Base-by-base conservation (phyloP, 1,284 basidiomycete species). In the Cutaneotrichosporon sp. region DNA sequence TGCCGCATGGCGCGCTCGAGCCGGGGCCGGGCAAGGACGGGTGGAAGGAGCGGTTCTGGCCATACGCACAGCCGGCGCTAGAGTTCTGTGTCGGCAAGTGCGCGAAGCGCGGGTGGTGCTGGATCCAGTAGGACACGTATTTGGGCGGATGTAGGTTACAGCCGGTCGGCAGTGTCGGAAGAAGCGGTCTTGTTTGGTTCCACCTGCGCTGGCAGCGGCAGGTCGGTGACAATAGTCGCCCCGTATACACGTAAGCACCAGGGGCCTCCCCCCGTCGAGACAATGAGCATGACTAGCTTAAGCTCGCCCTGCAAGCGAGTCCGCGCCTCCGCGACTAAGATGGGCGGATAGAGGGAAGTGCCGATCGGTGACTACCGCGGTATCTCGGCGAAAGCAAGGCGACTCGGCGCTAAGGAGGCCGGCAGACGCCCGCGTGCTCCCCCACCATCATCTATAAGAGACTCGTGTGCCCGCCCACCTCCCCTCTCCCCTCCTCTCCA, bases 1-100 rank as follows among this genome's bases (percentile, higher is more conserved):
- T 58, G 56, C 47, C 56, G 18, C 56, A 58, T 31, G 47, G 47
- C 18, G 47, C 47, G 25, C 47, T 50, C 4, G 47, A 50, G 47
- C 47, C 47, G 8, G 47, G 47, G 25, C 47, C 47, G 25, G 47
- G 47, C 4, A 50, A 50, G 47, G 47, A 50, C 27, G 47, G 47
- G 47, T 50, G 47, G 47, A 50, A 29, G 47, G 47, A 50, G 27
- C 25, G 27, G 47, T 50, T 27, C 25, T 50, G 47, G 47, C 25
- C 24, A 8, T n/a, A 25, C 47, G 14, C 25, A 4, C 11, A n/a
- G 18, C 47, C 47, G 25, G 47, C 47, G 27, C 47, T 50, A 8
- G 47, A 50, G 47, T 50, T 50, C 27, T 50, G 47, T 27, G 47
- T 50, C 16, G 27, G 4, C 6, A 50, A 50, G 27, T 50, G 47